Percentiles rank a stretch among this genome's conserved stretches.
phyloP scores from a whole-genome alignment of 2,329 filamentous ascomycete species.

The Exophiala bonariae region DNA sequence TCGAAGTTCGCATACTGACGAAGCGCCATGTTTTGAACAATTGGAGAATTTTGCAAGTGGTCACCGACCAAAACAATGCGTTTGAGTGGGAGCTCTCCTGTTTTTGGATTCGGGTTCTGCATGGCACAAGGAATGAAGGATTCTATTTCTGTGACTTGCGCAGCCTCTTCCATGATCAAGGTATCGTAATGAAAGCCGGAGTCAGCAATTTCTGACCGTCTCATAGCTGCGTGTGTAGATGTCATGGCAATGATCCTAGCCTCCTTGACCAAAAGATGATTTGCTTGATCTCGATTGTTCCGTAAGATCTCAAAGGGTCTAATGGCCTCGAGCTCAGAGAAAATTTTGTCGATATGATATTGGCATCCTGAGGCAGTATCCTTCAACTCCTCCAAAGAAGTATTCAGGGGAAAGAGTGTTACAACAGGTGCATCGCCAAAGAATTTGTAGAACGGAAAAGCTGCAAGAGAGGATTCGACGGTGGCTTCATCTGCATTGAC shows the following conservation, averaged over 20 bases:
- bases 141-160: slow-evolving; percentile 96
- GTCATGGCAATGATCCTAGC: slow-evolving; percentile 99
- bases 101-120: slow-evolving; percentile 66
- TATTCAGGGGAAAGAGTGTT: slow-evolving; percentile 72
- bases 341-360: slow-evolving; percentile 84
- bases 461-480: slow-evolving; percentile 62
- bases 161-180: slow-evolving; percentile 96
- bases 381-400: slow-evolving; percentile 65
- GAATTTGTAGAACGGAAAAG: slow-evolving; percentile 86
- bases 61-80: slow-evolving; percentile 91
- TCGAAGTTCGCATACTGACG: slow-evolving; percentile 94
- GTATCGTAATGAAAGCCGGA: slow-evolving; percentile 98
- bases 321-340: slow-evolving; percentile 88
- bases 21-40: slow-evolving; percentile 93
- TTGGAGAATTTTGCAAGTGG: slow-evolving; percentile 93
- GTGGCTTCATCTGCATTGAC: slow-evolving; percentile 58
- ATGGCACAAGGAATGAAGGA: slow-evolving; percentile 94
- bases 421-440: slow-evolving; percentile 80
- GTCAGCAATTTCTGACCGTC: slow-evolving; percentile 81
- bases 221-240: slow-evolving; percentile 94
- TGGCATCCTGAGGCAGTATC: slow-evolving; percentile 84
- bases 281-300: slow-evolving; percentile 86
- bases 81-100: slow-evolving; percentile 74
- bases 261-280: slow-evolving; percentile 92
- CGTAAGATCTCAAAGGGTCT: slow-evolving; percentile 92